phyloP scores from a whole-genome alignment of 2,329 filamentous ascomycete species.

The Coniella vitis region DNA sequence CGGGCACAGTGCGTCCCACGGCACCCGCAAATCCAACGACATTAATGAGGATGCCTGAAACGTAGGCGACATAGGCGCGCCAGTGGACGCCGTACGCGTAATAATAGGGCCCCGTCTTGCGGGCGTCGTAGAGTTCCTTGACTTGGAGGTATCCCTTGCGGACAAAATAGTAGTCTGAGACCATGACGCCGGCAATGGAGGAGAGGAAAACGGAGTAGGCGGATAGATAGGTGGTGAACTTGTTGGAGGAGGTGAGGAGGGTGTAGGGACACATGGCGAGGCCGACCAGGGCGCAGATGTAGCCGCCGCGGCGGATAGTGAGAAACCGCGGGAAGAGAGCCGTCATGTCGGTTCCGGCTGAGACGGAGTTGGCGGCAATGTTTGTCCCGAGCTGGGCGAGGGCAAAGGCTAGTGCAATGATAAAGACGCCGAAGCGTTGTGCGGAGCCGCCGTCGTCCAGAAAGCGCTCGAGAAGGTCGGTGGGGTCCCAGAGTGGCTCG shows the following conservation, averaged over 20 bases:
- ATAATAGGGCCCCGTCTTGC: conserved; percentile 62
- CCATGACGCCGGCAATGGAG: conserved; percentile 86
- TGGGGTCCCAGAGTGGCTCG: conserved; percentile 66
- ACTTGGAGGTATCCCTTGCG: conserved; percentile 75
- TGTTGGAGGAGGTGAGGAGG: conserved; percentile 66
- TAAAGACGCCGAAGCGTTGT: conserved; percentile 68
- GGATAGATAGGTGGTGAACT: conserved; percentile 86
- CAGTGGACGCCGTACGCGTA: conserved; percentile 70
- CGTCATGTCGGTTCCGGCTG: conserved; percentile 76
- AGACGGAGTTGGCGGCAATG: conserved; percentile 80
- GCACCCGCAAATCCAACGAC: conserved; percentile 87
- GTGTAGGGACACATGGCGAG: conserved; percentile 85
- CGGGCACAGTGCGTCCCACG: conserved; percentile 63
- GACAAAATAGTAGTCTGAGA: conserved; percentile 81
- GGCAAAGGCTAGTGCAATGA: conserved; percentile 64
- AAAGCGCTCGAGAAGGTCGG: conserved; percentile 59
- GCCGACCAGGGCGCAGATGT: conserved; percentile 73
- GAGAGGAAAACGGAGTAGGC: conserved; percentile 93
- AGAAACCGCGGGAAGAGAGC: conserved; percentile 73
- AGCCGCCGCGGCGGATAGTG: conserved; percentile 80
- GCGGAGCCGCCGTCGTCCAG: conserved; percentile 61
- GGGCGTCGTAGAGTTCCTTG: conserved; percentile 70
- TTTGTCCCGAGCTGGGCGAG: conserved; percentile 82
- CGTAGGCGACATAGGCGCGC: conserved; percentile 77
- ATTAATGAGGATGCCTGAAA: conserved; percentile 79